Evolutionary conservation across 1,139 yeast species (phyloP), one percentile per base, ranked within the genome.

Genomic region (Magnusiomyces tetraspermus): DNA sequence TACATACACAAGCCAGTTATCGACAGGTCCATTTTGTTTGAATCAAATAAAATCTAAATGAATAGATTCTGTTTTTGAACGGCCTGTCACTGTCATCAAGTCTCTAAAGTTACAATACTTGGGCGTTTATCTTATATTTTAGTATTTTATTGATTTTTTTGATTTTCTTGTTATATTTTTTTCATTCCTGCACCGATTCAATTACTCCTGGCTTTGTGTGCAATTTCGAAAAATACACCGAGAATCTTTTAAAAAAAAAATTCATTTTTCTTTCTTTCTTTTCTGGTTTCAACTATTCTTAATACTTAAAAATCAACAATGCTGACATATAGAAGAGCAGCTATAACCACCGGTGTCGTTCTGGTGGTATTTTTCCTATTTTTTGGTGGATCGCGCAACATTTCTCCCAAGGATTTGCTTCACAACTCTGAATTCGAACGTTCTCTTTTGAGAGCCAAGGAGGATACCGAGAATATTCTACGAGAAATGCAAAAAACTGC

Each of bases 401-500:
- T 67, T 21, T 61, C 65, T 28, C 67, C 77, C 1, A 66, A 73
- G 13, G 77, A 74, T 59, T 59, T 76, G 47, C 75, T 65, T 24
- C 64, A 57, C 26, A 67, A 76, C 56, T 68, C 68, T n/a, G 68
- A 73, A 15, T 60, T 77, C 50, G 78, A 75, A 59, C 71, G 71
- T 55, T 66, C 74, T 46, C 72, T 78, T 48, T 66, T 69, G 55
- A 75, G 73, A 53, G 67, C 71, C 36, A 63, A 75, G 55, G 60
- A 73, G 66, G 63, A 71, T 61, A 59, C 71, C 41, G 78, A 75
- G 42, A 76, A 74, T 51, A 69, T 77, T 17, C 64, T 79, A 19
- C 65, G 68, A 37, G 78, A 77, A 56, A 67, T 80, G 44, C 82
- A 79, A 59, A 72, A 72, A 44, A 63, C 78, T 22, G 73, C 82